Evolutionary conservation across 169 alveolate species (phyloP), one percentile per base, ranked within the genome.

Genomic region (Neospora caninum): DNA sequence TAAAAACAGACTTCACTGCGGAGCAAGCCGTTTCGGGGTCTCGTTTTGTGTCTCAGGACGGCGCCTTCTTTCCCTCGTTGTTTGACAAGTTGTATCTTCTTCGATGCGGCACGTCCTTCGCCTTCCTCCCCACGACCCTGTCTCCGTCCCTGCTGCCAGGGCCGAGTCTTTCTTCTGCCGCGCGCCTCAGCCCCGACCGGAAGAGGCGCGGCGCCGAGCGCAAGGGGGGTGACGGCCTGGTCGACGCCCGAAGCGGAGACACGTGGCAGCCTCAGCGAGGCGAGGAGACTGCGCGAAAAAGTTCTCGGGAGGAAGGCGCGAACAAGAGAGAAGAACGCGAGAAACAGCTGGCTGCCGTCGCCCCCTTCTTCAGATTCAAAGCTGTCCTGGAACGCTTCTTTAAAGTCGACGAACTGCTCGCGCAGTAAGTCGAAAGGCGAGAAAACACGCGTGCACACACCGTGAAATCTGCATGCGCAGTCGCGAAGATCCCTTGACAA

Each of bases 261-360:
- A 13, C 58, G 13, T 4, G 4, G 58, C 13, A 4, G 58, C 4
- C 22, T 4, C 4, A 6, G 73, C 73, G 73, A 22, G 31, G 73
- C n/a, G 73, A 22, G 31, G 73, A 64, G 73, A 27, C 34, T 4
- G 73, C 31, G 73, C 31, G 31, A 29, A 64, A 29, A 49, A 49
- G 58, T 49, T 13, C 22, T 29, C 31, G 31, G 73, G n/a, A 16
- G 73, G n/a, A 22, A 64, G 73, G 20, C 4, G 73, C 73, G 73
- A 64, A 22, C 34, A 13, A 64, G n/a, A 27, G n/a, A 6, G 73
- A 64, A 64, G 73, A 64, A 22, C 91, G 87, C 36, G 88, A 34
- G 49, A n/a, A 20, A 89, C 92, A 58, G 92, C 67, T 36, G 80
- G 92, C 88, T n/a, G 67, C 39, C 7, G 92, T 58, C 43, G 88